phyloP scores from a whole-genome alignment of 148 eudicot species.

The Salicornia ramosissima region DNA sequence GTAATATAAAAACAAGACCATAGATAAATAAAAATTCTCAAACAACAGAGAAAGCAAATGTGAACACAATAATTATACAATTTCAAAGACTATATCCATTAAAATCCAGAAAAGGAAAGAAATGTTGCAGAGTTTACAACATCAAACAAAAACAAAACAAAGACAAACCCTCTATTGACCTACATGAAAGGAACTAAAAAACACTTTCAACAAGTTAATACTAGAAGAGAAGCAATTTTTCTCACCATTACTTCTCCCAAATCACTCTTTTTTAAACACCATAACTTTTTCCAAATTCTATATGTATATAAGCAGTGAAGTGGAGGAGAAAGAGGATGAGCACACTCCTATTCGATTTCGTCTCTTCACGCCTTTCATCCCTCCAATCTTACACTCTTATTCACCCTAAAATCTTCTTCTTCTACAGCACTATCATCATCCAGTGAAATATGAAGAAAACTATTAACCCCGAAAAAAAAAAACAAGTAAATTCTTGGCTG shows the following conservation, averaged over 20 bases:
- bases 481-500: constrained; percentile 21
- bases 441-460: constrained; percentile 25
- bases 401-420: constrained; percentile 29
- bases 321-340: constrained; percentile 96
- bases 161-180: constrained; percentile 28
- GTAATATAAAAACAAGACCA: too few relatives aligned
- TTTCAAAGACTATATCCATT: constrained; percentile 21
- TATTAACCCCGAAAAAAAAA: constrained; percentile 12
- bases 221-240: constrained; percentile 17
- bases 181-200: constrained; percentile 17
- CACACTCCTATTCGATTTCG: constrained; percentile 51
- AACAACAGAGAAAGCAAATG: not conserved
- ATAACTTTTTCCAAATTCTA: constrained; percentile 8
- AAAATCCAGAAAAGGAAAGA: constrained; percentile 23
- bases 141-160: constrained; percentile 28
- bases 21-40: too few relatives aligned
- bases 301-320: constrained; percentile 40
- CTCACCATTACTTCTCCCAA: constrained; percentile 16
- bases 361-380: constrained; percentile 95
- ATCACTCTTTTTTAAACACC: constrained; percentile 7
- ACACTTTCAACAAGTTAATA: constrained; percentile 22
- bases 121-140: constrained; percentile 56
- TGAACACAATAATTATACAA: not conserved
- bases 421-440: constrained; percentile 27
- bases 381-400: constrained; percentile 45